Evolutionary conservation across 208 protist genomes (phyloP).

Genomic region (Leishmania turanica): DNA sequence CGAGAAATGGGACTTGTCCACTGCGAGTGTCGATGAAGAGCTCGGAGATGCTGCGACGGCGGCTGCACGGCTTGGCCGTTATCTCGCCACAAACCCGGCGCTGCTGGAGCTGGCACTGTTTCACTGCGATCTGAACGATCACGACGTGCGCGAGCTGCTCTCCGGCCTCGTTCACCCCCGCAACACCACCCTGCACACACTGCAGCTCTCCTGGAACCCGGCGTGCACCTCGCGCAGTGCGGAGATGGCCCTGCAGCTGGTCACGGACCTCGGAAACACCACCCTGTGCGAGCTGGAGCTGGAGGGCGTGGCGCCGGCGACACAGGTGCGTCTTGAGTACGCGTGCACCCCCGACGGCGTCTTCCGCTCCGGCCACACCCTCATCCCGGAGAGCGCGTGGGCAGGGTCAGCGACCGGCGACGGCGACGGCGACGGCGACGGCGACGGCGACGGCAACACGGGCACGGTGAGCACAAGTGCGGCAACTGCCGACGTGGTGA

Average conservation of each 20-base stretch:
- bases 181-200: background rate
- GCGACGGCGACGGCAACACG: background rate
- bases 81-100: constrained; percentile 41
- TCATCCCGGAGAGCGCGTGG: background rate
- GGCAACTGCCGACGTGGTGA: background rate
- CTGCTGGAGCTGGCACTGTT: constrained; percentile 59
- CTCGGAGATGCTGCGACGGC: background rate
- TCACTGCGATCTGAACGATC: constrained; percentile 66
- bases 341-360: constrained; percentile 23
- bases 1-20: constrained; percentile 1
- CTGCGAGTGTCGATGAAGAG: background rate
- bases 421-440: background rate
- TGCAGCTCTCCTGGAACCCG: constrained; percentile 27
- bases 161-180: constrained; percentile 28
- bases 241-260: constrained; percentile 18
- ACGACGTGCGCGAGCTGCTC: constrained; percentile 47
- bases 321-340: constrained; percentile 31
- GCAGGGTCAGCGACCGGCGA: background rate
- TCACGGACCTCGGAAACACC: constrained; percentile 16
- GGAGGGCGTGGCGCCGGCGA: constrained; percentile 20
- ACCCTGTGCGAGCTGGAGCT: constrained; percentile 20
- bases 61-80: constrained; percentile 28
- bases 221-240: constrained; percentile 30
- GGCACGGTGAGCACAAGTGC: background rate
- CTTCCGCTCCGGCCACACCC: constrained; percentile 32